A percentile compares a stretch with the other conserved stretches of the same genome.
These are phyloP conservation scores for Leishmania gerbilli DNA, from an alignment of 208 protist genomes.

Conservation along the genomic window DNA sequence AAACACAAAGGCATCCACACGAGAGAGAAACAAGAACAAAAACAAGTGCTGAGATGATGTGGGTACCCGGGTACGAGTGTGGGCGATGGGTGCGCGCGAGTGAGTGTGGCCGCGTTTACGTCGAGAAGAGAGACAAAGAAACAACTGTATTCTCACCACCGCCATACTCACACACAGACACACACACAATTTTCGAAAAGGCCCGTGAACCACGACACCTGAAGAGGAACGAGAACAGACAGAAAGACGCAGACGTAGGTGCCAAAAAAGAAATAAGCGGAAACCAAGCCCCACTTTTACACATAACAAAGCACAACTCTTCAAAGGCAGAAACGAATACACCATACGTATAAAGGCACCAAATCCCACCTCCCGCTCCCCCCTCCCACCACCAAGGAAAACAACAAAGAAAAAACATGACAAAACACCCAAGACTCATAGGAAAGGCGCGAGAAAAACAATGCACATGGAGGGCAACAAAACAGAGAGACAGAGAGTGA, in stretches of 20 bases:
- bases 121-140: conserved; percentile 1
- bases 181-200: not conserved
- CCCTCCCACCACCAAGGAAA: not conserved
- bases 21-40: conserved; percentile 6
- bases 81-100: not conserved
- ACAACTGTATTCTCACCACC: not conserved
- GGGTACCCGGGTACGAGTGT: not conserved
- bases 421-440: not conserved
- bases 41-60: not conserved
- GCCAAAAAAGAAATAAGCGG: not conserved
- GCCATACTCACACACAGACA: not conserved
- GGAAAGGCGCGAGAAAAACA: not conserved
- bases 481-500: not conserved
- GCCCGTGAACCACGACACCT: not conserved
- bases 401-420: not conserved
- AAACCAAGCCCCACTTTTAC: not conserved
- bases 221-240: no score
- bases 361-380: no score
- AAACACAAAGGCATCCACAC: not conserved
- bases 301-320: not conserved
- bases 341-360: not conserved
- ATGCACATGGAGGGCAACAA: not conserved
- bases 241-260: not conserved
- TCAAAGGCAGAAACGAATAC: not conserved
- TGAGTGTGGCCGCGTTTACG: not conserved